These are phyloP conservation scores for Musa balbisiana DNA, from an alignment of 202 grass and related monocot genomes.

Conservation along the genomic window DNA sequence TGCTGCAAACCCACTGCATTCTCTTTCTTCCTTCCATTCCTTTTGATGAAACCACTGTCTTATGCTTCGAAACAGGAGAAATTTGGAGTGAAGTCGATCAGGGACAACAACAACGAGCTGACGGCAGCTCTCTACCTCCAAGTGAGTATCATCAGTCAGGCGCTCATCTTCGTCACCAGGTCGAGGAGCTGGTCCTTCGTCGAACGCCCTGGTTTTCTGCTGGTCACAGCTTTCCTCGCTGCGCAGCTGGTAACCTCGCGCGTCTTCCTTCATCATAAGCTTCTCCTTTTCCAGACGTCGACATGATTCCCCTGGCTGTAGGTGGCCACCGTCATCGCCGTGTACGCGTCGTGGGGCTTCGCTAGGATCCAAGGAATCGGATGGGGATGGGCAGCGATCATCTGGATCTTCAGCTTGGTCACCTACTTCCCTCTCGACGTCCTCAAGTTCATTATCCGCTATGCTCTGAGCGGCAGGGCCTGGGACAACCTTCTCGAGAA, in stretches of 20 bases:
- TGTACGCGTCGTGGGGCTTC: slow-evolving; percentile 67
- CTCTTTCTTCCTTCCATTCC: too few relatives aligned
- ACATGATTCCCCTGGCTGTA: not conserved
- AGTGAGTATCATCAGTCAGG: slow-evolving; percentile 45
- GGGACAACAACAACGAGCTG: slow-evolving; percentile 32
- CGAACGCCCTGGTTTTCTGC: slow-evolving; percentile 50
- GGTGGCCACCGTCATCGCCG: slow-evolving; percentile 62
- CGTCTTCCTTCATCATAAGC: not conserved
- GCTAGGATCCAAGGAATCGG: slow-evolving; percentile 75
- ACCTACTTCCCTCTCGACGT: slow-evolving; percentile 81
- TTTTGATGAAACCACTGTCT: not conserved
- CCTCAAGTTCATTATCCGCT: slow-evolving; percentile 81
- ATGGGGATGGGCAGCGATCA: slow-evolving; percentile 71
- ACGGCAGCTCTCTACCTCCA: slow-evolving; percentile 40
- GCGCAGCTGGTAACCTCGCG: slow-evolving; percentile 19
- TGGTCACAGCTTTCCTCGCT: slow-evolving; percentile 54
- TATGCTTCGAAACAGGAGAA: slow-evolving; percentile 18
- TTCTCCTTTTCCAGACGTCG: too few relatives aligned
- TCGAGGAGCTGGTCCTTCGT: slow-evolving; percentile 60
- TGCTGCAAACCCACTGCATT: not conserved
- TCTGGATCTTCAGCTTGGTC: slow-evolving; percentile 73
- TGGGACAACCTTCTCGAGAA: slow-evolving; percentile 70
- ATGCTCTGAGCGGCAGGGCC: slow-evolving; percentile 63
- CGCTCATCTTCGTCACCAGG: slow-evolving; percentile 45
- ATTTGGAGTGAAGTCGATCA: slow-evolving; percentile 57